These are phyloP conservation scores for Geum urbanum DNA, from an alignment of 306 rosid genomes.

Conservation along the genomic window DNA sequence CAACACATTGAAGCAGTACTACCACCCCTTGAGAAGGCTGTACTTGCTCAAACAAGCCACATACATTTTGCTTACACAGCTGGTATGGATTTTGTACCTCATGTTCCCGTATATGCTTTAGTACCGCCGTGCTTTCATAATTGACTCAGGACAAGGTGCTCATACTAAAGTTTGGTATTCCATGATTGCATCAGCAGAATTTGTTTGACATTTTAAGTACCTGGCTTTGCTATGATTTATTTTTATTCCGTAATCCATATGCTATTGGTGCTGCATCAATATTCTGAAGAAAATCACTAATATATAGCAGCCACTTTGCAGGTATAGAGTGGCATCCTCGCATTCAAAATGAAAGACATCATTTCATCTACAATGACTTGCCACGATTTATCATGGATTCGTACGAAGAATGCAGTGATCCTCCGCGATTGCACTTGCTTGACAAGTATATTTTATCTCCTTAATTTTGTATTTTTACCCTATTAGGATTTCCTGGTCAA, in stretches of 20 bases:
- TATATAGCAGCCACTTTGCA: slow-evolving; percentile 55
- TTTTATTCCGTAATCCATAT: slow-evolving; percentile 13
- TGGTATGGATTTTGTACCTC: slow-evolving; percentile 47
- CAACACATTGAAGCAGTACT: slow-evolving; percentile 78
- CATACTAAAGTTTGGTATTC: background rate
- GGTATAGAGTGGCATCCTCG: slow-evolving; percentile 97
- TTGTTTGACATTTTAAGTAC: background rate
- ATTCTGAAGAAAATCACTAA: slow-evolving; percentile 25
- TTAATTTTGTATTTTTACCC: slow-evolving; percentile 1
- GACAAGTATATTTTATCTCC: slow-evolving; percentile 60
- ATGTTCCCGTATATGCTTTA: background rate
- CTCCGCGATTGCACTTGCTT: slow-evolving; percentile 78
- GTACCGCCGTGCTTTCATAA: background rate
- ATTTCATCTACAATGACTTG: slow-evolving; percentile 83
- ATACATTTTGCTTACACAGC: slow-evolving; percentile 92
- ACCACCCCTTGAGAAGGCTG: slow-evolving; percentile 84
- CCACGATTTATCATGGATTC: slow-evolving; percentile 92
- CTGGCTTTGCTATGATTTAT: background rate
- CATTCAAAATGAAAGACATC: slow-evolving; percentile 57
- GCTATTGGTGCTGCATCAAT: background rate
- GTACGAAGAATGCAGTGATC: slow-evolving; percentile 85
- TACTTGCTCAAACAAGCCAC: slow-evolving; percentile 88
- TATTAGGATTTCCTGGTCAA: slow-evolving; percentile 15
- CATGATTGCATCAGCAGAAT: background rate
- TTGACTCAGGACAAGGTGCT: background rate